Base-by-base conservation (phyloP, 306 rosid genomes). In the Ormosia semicastrata region DNA sequence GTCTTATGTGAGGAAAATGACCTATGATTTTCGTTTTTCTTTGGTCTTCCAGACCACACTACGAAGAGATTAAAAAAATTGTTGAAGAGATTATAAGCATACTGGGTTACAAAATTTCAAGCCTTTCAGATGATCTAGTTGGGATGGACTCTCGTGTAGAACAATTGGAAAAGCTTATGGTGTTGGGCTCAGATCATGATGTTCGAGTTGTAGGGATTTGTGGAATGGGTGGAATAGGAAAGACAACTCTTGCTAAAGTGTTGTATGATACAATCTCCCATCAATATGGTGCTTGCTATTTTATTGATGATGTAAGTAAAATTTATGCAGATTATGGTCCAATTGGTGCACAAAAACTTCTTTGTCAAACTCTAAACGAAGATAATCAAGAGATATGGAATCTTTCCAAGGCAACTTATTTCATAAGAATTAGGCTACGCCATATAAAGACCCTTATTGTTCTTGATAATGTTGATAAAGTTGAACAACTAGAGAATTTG, bases 191-290 rank as follows among this genome's bases (percentile, higher is more conserved):
- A 2, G 1, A 40, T 24, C 44, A 59, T 3, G 58, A 1, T 29
- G 58, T 41, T 40, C 30, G 32, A 60, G 70, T 75, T 29, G 8
- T 59, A 4, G 70, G 79, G 0, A 30, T 75, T 24, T 59, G 43
- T 14, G 79, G 58, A 81, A 89, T 88, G 79, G 43, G 70, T 11
- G 79, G 50, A 10, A 56, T 56, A 37, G 76, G 76, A n/a, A 71
- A 71, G 8, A 30, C 76, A 29, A 33, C 47, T 1, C n/a, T 50
- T 49, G 8, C 76, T 34, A 14, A 2, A 0, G 33, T 2, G 5
- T 2, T 50, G 47, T 71, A 13, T n/a, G 47, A 29, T 1, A 73
- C 1, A 37, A 73, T 34, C 17, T 37, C 2, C 2, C 15, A 54
- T 5, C 66, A n/a, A 34, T 73, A 7, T 36, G 18, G 4, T 10